Evolutionary conservation across 208 protist genomes (phyloP).

Genomic region (Crithidia thermophila): DNA sequence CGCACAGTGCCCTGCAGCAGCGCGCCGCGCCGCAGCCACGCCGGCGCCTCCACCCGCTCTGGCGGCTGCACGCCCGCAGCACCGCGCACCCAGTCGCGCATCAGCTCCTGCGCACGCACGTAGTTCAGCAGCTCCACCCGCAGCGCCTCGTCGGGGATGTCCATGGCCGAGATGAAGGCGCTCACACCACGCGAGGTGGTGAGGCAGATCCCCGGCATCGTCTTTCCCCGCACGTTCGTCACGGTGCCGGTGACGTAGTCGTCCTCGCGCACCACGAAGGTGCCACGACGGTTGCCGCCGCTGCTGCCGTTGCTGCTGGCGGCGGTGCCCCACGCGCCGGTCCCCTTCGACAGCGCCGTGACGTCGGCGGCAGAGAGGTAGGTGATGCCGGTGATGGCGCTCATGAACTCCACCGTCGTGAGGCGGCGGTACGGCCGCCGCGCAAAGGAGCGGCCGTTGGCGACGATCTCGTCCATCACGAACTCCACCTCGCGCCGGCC

Average conservation of each 20-base stretch:
- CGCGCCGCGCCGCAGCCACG: conserved; percentile 65
- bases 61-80: not conserved
- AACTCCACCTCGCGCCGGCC: conserved; percentile 74
- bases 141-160: conserved; percentile 62
- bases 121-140: conserved; percentile 58
- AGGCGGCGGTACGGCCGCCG: conserved; percentile 77
- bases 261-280: conserved; percentile 65
- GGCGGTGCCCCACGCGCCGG: not conserved
- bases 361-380: conserved; percentile 46
- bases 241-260: conserved; percentile 75
- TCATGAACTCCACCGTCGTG: conserved; percentile 71
- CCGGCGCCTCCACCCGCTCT: conserved; percentile 24
- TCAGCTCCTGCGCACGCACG: conserved; percentile 37
- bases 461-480: conserved; percentile 59
- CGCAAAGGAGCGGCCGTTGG: conserved; percentile 52
- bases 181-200: conserved; percentile 61
- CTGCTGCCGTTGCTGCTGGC: not conserved
- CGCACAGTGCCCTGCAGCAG: conserved; percentile 75
- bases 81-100: conserved; percentile 23
- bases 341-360: conserved; percentile 6
- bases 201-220: conserved; percentile 54
- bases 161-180: conserved; percentile 64
- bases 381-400: conserved; percentile 61
- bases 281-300: conserved; percentile 22
- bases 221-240: conserved; percentile 48